phyloP scores from a whole-genome alignment of 768 basidiomycete species.

The Leccinum rimulosum region DNA sequence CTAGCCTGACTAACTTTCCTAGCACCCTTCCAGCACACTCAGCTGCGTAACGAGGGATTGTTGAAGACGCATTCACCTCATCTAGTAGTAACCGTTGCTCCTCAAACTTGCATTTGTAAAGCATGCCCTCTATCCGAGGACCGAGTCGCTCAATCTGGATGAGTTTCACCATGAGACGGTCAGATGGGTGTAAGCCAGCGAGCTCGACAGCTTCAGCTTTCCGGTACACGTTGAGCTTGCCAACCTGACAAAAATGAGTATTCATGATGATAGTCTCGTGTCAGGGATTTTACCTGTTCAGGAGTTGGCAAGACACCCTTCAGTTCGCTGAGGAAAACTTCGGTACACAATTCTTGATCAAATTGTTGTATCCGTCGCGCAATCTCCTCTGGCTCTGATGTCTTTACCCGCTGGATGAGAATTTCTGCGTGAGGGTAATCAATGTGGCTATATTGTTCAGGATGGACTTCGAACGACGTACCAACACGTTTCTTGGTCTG shows the following conservation, averaged over 20 bases:
- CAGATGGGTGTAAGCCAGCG: conserved; percentile 85
- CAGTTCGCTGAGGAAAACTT: conserved; percentile 86
- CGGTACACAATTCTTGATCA: conserved; percentile 82
- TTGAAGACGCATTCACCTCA: conserved; percentile 48
- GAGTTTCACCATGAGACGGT: conserved; percentile 94
- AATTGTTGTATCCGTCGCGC: conserved; percentile 82
- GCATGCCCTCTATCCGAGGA: conserved; percentile 93
- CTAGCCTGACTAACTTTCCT: conserved; percentile 81
- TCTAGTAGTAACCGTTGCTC: conserved; percentile 82
- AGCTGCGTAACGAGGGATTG: not conserved
- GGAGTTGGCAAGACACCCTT: conserved; percentile 87
- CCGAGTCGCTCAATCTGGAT: conserved; percentile 90
- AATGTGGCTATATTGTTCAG: not conserved
- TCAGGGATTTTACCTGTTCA: conserved; percentile 60
- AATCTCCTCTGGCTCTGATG: conserved; percentile 82
- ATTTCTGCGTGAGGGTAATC: conserved; percentile 58
- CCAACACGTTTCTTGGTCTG: conserved; percentile 94
- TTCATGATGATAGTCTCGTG: not conserved
- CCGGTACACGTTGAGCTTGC: conserved; percentile 86
- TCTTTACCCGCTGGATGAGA: conserved; percentile 83
- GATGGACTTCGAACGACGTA: conserved; percentile 39
- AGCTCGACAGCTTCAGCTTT: conserved; percentile 86
- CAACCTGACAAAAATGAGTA: conserved; percentile 48
- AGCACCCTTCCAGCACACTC: conserved; percentile 54
- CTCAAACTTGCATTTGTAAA: conserved; percentile 85